phyloP scores from a whole-genome alignment of 192 early-diverging fungal genomes.

The Gigaspora rosea region DNA sequence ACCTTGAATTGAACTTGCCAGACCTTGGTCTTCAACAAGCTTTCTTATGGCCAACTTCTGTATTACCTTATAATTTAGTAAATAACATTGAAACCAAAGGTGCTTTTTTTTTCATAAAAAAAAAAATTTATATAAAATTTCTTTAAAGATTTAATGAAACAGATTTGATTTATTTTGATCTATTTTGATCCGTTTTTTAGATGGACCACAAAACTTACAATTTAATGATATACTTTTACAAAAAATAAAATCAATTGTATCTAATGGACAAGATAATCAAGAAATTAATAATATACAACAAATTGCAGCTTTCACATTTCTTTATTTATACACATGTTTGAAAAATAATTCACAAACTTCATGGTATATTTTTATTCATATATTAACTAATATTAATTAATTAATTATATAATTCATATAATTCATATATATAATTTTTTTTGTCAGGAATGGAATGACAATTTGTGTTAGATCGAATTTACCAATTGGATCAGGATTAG shows the following conservation, averaged over 20 bases:
- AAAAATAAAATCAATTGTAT: neutral
- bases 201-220: neutral
- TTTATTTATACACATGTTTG: slow-evolving; percentile 14
- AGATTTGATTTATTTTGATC: neutral
- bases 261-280: neutral
- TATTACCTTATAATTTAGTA: slow-evolving; percentile 2
- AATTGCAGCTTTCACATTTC: slow-evolving; percentile 3
- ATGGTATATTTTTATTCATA: slow-evolving; percentile 21
- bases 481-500: slow-evolving; percentile 93
- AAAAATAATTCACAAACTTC: slow-evolving; percentile 12
- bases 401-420: no score
- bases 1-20: slow-evolving; percentile 58
- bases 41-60: slow-evolving; percentile 39
- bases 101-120: neutral
- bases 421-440: no score
- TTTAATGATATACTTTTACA: slow-evolving; percentile 14
- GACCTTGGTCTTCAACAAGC: slow-evolving; percentile 55
- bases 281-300: slow-evolving; percentile 5
- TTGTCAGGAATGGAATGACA: slow-evolving; percentile 47
- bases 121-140: neutral
- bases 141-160: neutral
- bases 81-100: neutral
- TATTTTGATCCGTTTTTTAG: neutral
- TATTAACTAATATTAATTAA: neutral
- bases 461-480: slow-evolving; percentile 72